Evolutionary conservation across 371 early-diverging fungal genomes (phyloP).

Genomic region (Apophysomyces variabilis): DNA sequence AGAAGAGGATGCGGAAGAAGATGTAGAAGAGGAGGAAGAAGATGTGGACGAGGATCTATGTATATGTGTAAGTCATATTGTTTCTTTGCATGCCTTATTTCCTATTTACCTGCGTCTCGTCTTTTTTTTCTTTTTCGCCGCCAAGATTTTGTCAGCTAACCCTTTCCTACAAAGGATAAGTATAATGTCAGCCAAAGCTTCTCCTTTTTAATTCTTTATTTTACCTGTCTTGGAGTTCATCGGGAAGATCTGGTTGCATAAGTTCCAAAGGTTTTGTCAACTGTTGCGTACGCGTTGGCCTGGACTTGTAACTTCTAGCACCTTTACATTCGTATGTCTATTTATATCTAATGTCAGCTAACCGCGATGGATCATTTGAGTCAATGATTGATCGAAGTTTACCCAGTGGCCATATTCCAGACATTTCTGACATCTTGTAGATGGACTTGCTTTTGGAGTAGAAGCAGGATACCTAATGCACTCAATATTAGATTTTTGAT

Average conservation of each 20-base stretch:
- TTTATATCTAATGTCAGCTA: no score
- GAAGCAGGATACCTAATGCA: slow-evolving; percentile 29
- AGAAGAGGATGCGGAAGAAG: slow-evolving; percentile 16
- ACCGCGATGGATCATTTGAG: not conserved
- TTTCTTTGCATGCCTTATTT: slow-evolving; percentile 7
- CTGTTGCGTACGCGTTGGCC: slow-evolving; percentile 70
- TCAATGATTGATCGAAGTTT: slow-evolving; percentile 5
- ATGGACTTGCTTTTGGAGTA: slow-evolving; percentile 48
- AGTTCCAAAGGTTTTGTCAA: slow-evolving; percentile 61
- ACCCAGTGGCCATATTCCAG: slow-evolving; percentile 68
- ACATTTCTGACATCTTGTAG: slow-evolving; percentile 68
- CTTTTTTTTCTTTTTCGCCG: slow-evolving; percentile 41
- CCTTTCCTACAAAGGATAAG: slow-evolving; percentile 40
- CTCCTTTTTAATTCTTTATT: not conserved
- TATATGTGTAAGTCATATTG: not conserved
- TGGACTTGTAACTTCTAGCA: slow-evolving; percentile 52
- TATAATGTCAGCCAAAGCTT: not conserved
- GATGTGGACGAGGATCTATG: slow-evolving; percentile 13
- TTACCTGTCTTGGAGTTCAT: slow-evolving; percentile 55
- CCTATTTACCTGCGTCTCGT: slow-evolving; percentile 13
- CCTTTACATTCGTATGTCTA: slow-evolving; percentile 66
- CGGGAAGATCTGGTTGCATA: slow-evolving; percentile 53
- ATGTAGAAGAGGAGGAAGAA: not conserved
- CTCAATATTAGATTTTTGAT: no score
- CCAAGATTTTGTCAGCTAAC: slow-evolving; percentile 59